Evolutionary conservation across 768 basidiomycete species (phyloP).

Genomic region (Agaricus sinodeliciosus): DNA sequence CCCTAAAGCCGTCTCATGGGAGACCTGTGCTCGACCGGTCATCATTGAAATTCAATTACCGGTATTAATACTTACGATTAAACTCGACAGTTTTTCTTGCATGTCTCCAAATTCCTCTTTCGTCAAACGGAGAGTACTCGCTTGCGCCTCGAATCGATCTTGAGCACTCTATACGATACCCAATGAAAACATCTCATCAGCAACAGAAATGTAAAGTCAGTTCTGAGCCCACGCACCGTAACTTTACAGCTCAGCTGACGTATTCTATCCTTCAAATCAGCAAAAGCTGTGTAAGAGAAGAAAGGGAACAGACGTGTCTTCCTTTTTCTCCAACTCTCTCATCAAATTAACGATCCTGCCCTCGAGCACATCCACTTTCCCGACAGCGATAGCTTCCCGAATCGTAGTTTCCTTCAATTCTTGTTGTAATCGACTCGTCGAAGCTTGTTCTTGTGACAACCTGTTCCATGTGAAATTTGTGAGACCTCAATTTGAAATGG

Average conservation of each 20-base stretch:
- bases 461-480: not conserved
- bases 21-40: conserved; percentile 8
- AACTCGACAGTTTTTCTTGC: conserved; percentile 22
- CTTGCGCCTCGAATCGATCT: conserved; percentile 56
- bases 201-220: not conserved
- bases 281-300: not conserved
- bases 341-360: conserved; percentile 1
- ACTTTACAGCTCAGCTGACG: conserved; percentile 2
- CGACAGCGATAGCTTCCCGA: not conserved
- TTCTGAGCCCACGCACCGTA: not conserved
- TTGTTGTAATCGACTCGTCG: not conserved
- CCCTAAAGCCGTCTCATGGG: conserved; percentile 25
- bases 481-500: not conserved
- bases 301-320: conserved; percentile 7
- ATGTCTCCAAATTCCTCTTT: conserved; percentile 50
- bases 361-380: conserved; percentile 5
- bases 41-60: not conserved
- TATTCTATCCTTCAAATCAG: not conserved
- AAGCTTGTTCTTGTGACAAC: conserved; percentile 1
- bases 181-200: conserved; percentile 17
- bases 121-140: conserved; percentile 42
- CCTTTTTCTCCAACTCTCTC: not conserved
- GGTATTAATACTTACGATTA: not conserved
- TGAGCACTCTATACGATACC: conserved; percentile 29
- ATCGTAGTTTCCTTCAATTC: conserved; percentile 6